Evolutionary conservation across 192 early-diverging fungal species (phyloP), one percentile per base, ranked within the genome.

Genomic region (Geranomyces variabilis): DNA sequence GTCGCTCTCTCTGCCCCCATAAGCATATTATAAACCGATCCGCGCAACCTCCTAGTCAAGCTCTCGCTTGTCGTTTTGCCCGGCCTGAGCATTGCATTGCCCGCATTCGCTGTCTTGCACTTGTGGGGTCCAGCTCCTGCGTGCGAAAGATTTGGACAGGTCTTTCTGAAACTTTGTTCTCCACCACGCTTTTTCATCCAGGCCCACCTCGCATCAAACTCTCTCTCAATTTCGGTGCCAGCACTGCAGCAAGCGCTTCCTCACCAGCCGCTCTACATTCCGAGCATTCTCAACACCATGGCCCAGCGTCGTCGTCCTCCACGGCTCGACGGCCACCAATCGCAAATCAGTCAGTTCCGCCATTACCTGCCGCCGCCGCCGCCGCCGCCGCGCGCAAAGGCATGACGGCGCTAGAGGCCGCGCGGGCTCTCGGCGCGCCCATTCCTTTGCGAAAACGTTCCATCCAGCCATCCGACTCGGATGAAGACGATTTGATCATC

Each of bases 161-260:
- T 41, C 36, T 41, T 41, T 10, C 10, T 41, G n/a, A n/a, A 41
- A 3, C 5, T 41, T 41, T 41, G 36, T 41, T 41, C 36, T 41
- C 5, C 10, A 10, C 36, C 10, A 10, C 36, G 3, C 36, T 41
- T 3, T 41, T 10, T 7, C 10, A 3, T 41, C 36, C 36, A 68
- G 66, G 51, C 51, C 43, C 55, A 56, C 49, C 66, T 0, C 66
- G 66, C 0, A 68, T 68, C 5, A 68, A 56, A 22, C 66, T 67
- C 17, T 67, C 65, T 0, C 21, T 68, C 28, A 68, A 68, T 22
- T 56, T 68, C 22, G 66, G 66, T n/a, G 53, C 31, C 36, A 28
- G 34, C 21, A 68, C n/a, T n/a, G n/a, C 14, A 22, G 19, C 66
- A 56, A 68, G 24, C 29, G 4, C 31, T 0, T 29, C 21, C 15